These are phyloP conservation scores for Aspergillus pseudoterreus DNA, from an alignment of 2,329 filamentous ascomycete genomes.

Conservation along the genomic window DNA sequence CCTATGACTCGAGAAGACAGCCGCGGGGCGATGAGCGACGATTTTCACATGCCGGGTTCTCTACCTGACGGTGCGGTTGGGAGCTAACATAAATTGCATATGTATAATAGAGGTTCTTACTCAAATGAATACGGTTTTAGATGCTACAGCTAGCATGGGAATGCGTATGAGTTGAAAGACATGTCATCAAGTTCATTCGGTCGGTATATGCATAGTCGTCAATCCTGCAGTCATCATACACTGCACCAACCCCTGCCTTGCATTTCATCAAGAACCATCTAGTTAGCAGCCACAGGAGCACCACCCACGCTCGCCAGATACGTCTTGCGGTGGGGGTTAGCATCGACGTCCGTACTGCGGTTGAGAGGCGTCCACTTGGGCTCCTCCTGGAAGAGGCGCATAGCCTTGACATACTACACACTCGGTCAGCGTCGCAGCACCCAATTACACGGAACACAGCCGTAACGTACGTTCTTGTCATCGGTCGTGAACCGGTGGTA, in stretches of 20 bases:
- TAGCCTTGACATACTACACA: constrained; percentile 84
- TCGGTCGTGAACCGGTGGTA: constrained; percentile 98
- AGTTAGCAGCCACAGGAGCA: constrained; percentile 24
- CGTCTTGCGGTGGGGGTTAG: constrained; percentile 71
- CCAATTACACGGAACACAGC: neutral
- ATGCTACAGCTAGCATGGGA: neutral
- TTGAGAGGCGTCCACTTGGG: constrained; percentile 97
- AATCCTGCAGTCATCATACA: neutral
- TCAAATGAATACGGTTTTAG: neutral
- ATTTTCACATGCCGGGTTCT: constrained; percentile 39
- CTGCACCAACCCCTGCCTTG: neutral
- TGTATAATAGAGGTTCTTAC: neutral
- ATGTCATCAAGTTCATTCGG: constrained; percentile 12
- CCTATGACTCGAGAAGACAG: constrained; percentile 32
- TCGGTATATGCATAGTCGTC: constrained; percentile 18
- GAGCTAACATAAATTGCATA: constrained; percentile 10
- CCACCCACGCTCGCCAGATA: constrained; percentile 56
- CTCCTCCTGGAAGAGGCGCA: constrained; percentile 96
- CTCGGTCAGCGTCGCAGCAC: constrained; percentile 1
- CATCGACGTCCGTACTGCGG: constrained; percentile 70
- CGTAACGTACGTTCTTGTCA: constrained; percentile 70
- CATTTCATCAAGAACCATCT: constrained; percentile 3
- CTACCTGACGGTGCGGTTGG: constrained; percentile 28
- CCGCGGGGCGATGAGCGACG: constrained; percentile 25
- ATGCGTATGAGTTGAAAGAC: neutral